These are phyloP conservation scores for Rutstroemia sp. DNA, from an alignment of 2,329 filamentous ascomycete species.

Conservation along the genomic window DNA sequence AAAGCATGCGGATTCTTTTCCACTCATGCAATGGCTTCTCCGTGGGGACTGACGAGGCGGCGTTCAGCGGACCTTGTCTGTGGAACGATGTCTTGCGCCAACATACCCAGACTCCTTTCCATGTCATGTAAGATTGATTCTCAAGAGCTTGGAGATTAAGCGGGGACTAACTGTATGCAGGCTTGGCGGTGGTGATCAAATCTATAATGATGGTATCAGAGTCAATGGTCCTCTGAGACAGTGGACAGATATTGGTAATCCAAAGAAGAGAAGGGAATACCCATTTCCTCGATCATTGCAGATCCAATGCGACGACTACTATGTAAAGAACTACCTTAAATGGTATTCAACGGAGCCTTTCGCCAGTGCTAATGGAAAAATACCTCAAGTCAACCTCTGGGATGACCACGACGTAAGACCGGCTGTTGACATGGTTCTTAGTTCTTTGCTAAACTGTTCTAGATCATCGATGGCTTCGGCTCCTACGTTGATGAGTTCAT, in stretches of 20 bases:
- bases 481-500: conserved; percentile 94
- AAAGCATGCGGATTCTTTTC: conserved; percentile 98
- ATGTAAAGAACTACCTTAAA: conserved; percentile 79
- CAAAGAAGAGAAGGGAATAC: conserved; percentile 70
- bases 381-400: conserved; percentile 96
- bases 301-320: conserved; percentile 80
- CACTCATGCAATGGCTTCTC: conserved; percentile 98
- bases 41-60: conserved; percentile 74
- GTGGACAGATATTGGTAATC: conserved; percentile 82
- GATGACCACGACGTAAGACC: conserved; percentile 75
- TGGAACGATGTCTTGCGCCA: conserved; percentile 90
- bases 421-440: neutral
- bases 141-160: conserved; percentile 35
- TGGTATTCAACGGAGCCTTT: conserved; percentile 81
- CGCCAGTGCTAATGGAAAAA: conserved; percentile 78
- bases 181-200: conserved; percentile 90
- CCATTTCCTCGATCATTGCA: conserved; percentile 75
- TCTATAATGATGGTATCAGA: conserved; percentile 91
- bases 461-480: conserved; percentile 82
- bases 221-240: conserved; percentile 71
- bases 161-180: conserved; percentile 33
- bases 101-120: conserved; percentile 75
- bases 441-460: conserved; percentile 16
- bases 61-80: conserved; percentile 82
- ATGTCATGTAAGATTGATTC: conserved; percentile 62